Conservation (phyloP, 371 early-diverging fungal genomes). For the Dichotomocladium elegans region DNA sequence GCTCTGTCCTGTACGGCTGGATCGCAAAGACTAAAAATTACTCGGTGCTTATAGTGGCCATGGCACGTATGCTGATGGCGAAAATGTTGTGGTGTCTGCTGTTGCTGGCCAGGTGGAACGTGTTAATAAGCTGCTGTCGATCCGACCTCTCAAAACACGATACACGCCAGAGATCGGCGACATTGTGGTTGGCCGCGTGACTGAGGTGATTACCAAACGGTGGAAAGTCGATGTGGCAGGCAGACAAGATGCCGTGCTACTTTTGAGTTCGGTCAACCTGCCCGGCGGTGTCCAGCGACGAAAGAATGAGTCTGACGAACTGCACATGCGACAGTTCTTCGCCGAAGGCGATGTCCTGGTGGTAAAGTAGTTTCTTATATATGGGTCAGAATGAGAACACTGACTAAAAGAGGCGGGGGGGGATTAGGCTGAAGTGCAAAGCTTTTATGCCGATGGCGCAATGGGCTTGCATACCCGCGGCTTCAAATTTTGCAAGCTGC, state of each 20-base stretch:
- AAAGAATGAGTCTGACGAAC: slow-evolving; percentile 97
- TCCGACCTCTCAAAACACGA: slow-evolving; percentile 85
- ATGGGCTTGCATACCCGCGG: slow-evolving; percentile 94
- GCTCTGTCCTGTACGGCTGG: neutral
- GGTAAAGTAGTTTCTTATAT: slow-evolving; percentile 51
- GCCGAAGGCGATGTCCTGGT: slow-evolving; percentile 95
- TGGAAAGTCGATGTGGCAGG: slow-evolving; percentile 98
- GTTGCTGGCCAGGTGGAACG: slow-evolving; percentile 92
- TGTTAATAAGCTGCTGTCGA: slow-evolving; percentile 95
- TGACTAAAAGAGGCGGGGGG: too few species aligned
- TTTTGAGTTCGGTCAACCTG: slow-evolving; percentile 93
- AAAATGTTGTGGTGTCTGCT: slow-evolving; percentile 68
- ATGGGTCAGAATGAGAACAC: too few species aligned
- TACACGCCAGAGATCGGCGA: slow-evolving; percentile 97
- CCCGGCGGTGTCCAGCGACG: slow-evolving; percentile 98
- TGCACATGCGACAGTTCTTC: slow-evolving; percentile 97
- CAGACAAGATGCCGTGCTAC: slow-evolving; percentile 84
- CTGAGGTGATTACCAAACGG: slow-evolving; percentile 87
- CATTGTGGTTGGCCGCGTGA: slow-evolving; percentile 96
- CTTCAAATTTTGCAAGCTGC: slow-evolving; percentile 94
- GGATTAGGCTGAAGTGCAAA: slow-evolving; percentile 92
- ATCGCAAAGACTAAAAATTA: neutral
- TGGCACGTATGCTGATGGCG: slow-evolving; percentile 84
- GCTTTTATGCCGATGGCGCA: slow-evolving; percentile 85
- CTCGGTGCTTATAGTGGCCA: slow-evolving; percentile 71